A percentile compares a stretch with the other conserved stretches of the same genome.
Evolutionary conservation across 129 eudicot genomes (phyloP).

Genomic region (Rutidosis leptorrhynchoides): DNA sequence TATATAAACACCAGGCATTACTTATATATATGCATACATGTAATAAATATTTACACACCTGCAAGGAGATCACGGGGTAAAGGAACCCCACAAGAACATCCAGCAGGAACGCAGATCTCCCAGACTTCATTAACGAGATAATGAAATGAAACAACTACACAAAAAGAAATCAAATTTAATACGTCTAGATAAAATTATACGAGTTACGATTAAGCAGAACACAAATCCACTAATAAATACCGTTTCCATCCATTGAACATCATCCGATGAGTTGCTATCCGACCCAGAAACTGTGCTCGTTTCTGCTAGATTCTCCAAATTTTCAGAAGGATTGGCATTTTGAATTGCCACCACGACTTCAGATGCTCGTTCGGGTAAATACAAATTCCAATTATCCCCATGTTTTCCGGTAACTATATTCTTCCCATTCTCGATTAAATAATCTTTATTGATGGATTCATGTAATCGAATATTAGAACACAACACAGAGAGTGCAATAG

Average conservation of each 20-base stretch:
- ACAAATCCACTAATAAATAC: conserved; percentile 33
- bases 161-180: conserved; percentile 12
- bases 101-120: conserved; percentile 77
- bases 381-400: conserved; percentile 52
- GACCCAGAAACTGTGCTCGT: conserved; percentile 39
- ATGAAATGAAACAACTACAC: conserved; percentile 82
- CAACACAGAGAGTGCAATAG: conserved; percentile 76
- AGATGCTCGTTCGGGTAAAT: conserved; percentile 58
- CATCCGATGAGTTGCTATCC: conserved; percentile 63
- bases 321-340: conserved; percentile 57
- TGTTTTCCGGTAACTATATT: conserved; percentile 22
- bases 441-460: conserved; percentile 35
- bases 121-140: conserved; percentile 81
- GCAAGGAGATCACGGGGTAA: conserved; percentile 88
- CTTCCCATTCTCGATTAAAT: conserved; percentile 29
- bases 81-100: conserved; percentile 89
- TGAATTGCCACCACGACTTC: conserved; percentile 67
- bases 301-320: conserved; percentile 44
- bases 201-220: neutral
- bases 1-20: too few species aligned
- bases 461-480: conserved; percentile 86
- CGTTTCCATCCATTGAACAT: conserved; percentile 97
- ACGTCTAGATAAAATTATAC: neutral
- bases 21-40: neutral
- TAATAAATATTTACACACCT: conserved; percentile 47